Evolutionary conservation across 2,329 filamentous ascomycete genomes (phyloP).

Genomic region (Paracoccidioides brasiliensis): DNA sequence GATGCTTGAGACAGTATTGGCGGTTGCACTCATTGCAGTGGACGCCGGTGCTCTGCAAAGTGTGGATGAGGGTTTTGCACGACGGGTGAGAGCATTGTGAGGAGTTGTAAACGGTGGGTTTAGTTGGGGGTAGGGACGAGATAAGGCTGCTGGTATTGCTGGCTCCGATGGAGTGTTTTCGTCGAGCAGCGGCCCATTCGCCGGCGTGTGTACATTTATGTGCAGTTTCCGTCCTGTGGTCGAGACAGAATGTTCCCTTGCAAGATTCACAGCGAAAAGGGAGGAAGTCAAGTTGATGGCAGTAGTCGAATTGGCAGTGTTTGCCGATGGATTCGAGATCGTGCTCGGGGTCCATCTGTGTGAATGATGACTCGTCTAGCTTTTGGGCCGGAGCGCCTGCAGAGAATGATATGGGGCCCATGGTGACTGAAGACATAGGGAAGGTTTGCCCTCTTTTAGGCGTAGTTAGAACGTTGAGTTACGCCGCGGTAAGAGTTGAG

Average conservation of each 20-base stretch:
- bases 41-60: slow-evolving; percentile 37
- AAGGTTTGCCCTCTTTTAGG: neutral
- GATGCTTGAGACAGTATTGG: slow-evolving; percentile 40
- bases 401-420: slow-evolving; percentile 1
- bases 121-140: slow-evolving; percentile 24
- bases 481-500: neutral
- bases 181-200: slow-evolving; percentile 44
- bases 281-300: slow-evolving; percentile 88
- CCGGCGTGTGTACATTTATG: slow-evolving; percentile 56
- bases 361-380: slow-evolving; percentile 17
- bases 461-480: too few relatives aligned
- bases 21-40: slow-evolving; percentile 37
- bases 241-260: slow-evolving; percentile 71
- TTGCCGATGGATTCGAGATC: slow-evolving; percentile 77
- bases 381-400: neutral
- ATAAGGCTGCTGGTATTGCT: slow-evolving; percentile 18
- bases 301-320: slow-evolving; percentile 85
- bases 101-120: slow-evolving; percentile 45
- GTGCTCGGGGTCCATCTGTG: slow-evolving; percentile 39
- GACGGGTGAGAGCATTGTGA: slow-evolving; percentile 35
- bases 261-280: slow-evolving; percentile 92
- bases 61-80: slow-evolving; percentile 43
- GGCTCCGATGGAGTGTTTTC: slow-evolving; percentile 22
- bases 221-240: slow-evolving; percentile 75
- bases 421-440: neutral